These are phyloP conservation scores for Cucumis cinereus DNA, from an alignment of 306 rosid species.

Conservation along the genomic window DNA sequence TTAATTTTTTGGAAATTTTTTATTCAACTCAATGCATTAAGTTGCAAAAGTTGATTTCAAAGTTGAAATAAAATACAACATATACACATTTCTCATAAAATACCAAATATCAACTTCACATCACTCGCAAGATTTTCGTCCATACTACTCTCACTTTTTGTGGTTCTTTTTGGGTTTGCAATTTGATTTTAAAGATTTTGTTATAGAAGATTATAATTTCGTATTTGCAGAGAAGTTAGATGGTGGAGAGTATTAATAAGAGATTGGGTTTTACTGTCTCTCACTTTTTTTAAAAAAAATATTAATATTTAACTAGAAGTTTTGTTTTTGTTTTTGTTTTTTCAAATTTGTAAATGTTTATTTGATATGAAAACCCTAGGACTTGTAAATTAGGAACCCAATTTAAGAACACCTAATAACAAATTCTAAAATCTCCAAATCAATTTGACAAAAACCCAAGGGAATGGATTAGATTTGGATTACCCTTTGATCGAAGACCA, in stretches of 20 bases:
- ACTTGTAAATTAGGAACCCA: too few relatives aligned
- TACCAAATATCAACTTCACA: background rate
- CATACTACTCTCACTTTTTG: background rate
- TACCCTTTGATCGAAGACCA: too few relatives aligned
- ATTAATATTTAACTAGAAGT: too few relatives aligned
- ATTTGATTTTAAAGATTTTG: background rate
- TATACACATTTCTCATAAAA: background rate
- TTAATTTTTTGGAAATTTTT: background rate
- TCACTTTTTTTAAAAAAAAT: too few relatives aligned
- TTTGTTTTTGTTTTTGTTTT: too few relatives aligned
- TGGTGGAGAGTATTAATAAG: slow-evolving; percentile 91
- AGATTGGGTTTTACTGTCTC: too few relatives aligned
- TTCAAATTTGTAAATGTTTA: too few relatives aligned
- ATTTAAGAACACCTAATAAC: too few relatives aligned
- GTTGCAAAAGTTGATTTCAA: background rate
- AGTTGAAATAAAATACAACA: background rate
- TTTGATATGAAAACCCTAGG: too few relatives aligned
- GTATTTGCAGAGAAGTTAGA: slow-evolving; percentile 77
- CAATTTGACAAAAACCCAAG: too few relatives aligned
- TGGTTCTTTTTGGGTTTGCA: background rate
- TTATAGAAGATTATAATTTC: slow-evolving; percentile 7
- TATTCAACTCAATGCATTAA: background rate
- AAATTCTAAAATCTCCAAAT: too few relatives aligned
- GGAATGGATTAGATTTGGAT: too few relatives aligned
- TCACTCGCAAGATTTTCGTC: background rate